A percentile compares a stretch with the other conserved stretches of the same genome.
Evolutionary conservation across 83 land plant species (phyloP).

Genomic region (Isoetes engelmannii): DNA sequence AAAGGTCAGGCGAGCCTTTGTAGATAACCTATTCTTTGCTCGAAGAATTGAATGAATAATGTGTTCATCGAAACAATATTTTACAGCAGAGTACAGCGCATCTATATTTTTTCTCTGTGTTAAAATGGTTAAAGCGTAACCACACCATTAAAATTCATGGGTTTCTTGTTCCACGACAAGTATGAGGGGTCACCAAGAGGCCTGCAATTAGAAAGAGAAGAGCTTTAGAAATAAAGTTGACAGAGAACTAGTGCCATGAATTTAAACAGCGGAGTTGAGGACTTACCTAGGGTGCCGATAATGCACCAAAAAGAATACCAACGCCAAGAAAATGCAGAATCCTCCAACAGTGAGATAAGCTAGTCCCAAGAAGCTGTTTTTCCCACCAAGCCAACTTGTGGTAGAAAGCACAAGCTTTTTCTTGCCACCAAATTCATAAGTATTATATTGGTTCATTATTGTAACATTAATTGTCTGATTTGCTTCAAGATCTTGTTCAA

Average conservation of each 20-base stretch:
- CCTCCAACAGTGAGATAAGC: conserved; percentile 41
- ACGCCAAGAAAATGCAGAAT: conserved; percentile 30
- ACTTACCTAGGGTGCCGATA: conserved; percentile 45
- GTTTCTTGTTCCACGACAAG: conserved; percentile 55
- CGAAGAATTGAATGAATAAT: no score
- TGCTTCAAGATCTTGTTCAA: conserved; percentile 47
- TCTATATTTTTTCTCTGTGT: no score
- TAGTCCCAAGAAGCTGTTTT: conserved; percentile 51
- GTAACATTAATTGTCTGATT: conserved; percentile 34
- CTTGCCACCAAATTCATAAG: conserved; percentile 65
- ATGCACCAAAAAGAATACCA: conserved; percentile 45
- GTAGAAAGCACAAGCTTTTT: conserved; percentile 45
- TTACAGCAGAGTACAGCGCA: no score
- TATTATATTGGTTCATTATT: conserved; percentile 49
- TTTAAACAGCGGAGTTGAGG: neutral
- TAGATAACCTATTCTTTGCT: no score
- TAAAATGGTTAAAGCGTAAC: neutral
- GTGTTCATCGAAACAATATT: no score
- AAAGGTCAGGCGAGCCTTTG: no score
- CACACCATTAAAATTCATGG: neutral
- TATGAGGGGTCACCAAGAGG: conserved; percentile 56
- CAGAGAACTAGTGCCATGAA: neutral
- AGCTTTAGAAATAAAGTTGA: neutral
- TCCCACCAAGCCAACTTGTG: conserved; percentile 38
- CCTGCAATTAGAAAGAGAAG: conserved; percentile 27